phyloP scores from a whole-genome alignment of 495 filamentous ascomycete genomes.

The Aspergillus incahuasiensis region DNA sequence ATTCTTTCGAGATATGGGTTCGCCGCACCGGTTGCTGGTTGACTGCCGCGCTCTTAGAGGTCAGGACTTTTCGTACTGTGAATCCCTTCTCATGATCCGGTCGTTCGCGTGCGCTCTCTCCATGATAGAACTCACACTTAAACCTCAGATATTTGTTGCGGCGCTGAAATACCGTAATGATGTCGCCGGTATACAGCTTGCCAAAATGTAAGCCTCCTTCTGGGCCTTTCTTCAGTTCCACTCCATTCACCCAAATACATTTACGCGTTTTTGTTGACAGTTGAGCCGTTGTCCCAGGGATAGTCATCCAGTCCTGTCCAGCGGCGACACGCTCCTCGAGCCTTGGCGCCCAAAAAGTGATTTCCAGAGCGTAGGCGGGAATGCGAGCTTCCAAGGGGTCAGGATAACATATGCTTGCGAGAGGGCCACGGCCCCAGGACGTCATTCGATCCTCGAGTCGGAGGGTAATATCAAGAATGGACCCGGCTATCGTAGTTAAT shows the following conservation, averaged over 20 bases:
- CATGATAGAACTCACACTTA: constrained; percentile 50
- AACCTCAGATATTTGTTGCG: constrained; percentile 44
- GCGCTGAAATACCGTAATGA: constrained; percentile 58
- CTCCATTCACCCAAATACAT: constrained; percentile 70
- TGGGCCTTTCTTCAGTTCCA: constrained; percentile 44
- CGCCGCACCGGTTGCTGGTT: constrained; percentile 29
- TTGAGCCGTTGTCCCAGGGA: constrained; percentile 53
- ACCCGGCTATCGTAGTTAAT: constrained; percentile 40
- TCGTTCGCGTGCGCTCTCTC: constrained; percentile 43
- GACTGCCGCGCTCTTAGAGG: constrained; percentile 23
- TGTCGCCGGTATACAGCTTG: constrained; percentile 66
- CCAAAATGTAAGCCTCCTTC: constrained; percentile 56
- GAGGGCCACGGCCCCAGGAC: constrained; percentile 66
- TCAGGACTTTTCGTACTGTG: constrained; percentile 30
- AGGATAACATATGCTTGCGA: constrained; percentile 59
- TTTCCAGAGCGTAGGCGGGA: constrained; percentile 74
- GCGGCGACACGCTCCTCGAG: constrained; percentile 52
- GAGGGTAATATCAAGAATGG: constrained; percentile 52
- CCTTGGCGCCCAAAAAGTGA: constrained; percentile 64
- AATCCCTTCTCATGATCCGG: constrained; percentile 41
- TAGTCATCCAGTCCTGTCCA: constrained; percentile 54
- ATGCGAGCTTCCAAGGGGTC: constrained; percentile 59
- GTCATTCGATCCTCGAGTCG: constrained; percentile 59
- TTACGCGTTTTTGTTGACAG: constrained; percentile 66
- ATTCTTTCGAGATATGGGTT: constrained; percentile 13